Evolutionary conservation across 345 rosid species (phyloP), one percentile per base, ranked within the genome.

Genomic region (Bretschneidera sinensis): DNA sequence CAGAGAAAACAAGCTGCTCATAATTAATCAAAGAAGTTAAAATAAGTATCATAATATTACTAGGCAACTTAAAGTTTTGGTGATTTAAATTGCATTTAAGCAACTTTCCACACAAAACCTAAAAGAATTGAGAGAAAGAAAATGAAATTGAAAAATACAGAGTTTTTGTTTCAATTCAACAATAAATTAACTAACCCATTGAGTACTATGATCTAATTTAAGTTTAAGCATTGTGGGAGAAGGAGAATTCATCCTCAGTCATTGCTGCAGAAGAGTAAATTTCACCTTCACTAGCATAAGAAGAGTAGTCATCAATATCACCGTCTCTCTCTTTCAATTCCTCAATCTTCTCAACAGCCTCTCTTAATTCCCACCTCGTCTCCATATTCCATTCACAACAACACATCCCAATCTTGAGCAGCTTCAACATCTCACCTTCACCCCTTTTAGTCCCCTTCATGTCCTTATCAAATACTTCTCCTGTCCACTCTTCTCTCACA

Each of bases 381-480:
- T 86, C 95, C 23, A 78, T 57, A 33, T 85, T 76, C 92, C 87
- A 74, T 50, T 89, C 95, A 51, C 95, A 86, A 57, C 98, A 86
- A 21, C 87, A 72, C 91, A 88, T 79, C 21, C 90, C 98, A 56
- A 86, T 80, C 83, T 87, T 92, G 63, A 92, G 70, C 71, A 92
- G 60, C 78, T 86, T 88, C 74, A 82, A 52, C 92, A 88, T 83
- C 68, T 86, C 89, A 0, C 86, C 92, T 67, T 88, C 86, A 0
- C 85, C 74, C 6, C 76, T 85, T 66, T 73, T 83, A 10, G 81
- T 79, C 15, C 82, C 80, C 28, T 65, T 67, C 87, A 92, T 86
- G 35, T 86, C 90, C 77, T 77, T 81, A 61, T 89, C 98, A 34
- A 92, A 89, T 43, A 88, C 95, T 71, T 88, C 92, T 3, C 81